Evolutionary conservation across 2,329 filamentous ascomycete species (phyloP).

Genomic region (Hymenoscyphus repandus): DNA sequence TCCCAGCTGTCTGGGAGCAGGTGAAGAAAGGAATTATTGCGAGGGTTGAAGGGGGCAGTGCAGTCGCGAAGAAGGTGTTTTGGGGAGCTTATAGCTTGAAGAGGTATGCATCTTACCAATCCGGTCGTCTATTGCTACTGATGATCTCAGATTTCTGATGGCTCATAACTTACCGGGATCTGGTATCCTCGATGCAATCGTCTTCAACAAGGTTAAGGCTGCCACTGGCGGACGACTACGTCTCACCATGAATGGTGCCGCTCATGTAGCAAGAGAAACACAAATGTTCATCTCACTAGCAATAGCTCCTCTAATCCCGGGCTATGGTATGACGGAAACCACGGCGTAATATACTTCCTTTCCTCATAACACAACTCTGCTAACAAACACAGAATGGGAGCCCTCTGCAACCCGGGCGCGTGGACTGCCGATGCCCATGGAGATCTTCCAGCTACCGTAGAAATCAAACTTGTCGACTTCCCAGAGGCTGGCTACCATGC

Average conservation of each 20-base stretch:
- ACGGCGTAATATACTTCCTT: slow-evolving; percentile 42
- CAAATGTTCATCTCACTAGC: slow-evolving; percentile 85
- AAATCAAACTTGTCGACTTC: slow-evolving; percentile 86
- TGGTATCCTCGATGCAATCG: slow-evolving; percentile 67
- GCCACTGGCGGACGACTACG: slow-evolving; percentile 81
- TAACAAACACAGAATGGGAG: slow-evolving; percentile 70
- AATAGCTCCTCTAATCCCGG: slow-evolving; percentile 84
- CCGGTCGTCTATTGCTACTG: slow-evolving; percentile 30
- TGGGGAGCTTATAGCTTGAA: slow-evolving; percentile 56
- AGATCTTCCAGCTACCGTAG: slow-evolving; percentile 67
- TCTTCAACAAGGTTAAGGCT: slow-evolving; percentile 86
- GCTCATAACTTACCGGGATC: slow-evolving; percentile 55
- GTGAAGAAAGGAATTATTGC: slow-evolving; percentile 86
- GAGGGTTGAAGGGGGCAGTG: slow-evolving; percentile 66
- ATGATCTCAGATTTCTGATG: slow-evolving; percentile 41
- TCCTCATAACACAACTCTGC: slow-evolving; percentile 57
- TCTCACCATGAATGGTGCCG: slow-evolving; percentile 89
- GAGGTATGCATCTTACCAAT: slow-evolving; percentile 43
- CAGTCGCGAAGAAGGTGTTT: slow-evolving; percentile 69
- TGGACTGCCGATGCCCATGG: slow-evolving; percentile 75
- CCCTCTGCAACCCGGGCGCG: slow-evolving; percentile 71
- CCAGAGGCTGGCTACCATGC: slow-evolving; percentile 74
- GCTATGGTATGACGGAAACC: slow-evolving; percentile 92
- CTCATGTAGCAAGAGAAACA: slow-evolving; percentile 79
- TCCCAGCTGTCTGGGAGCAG: slow-evolving; percentile 93